Percentiles rank a stretch among this genome's conserved stretches.
Conservation (phyloP, 495 filamentous ascomycete species). For the Lophium mytilinum region DNA sequence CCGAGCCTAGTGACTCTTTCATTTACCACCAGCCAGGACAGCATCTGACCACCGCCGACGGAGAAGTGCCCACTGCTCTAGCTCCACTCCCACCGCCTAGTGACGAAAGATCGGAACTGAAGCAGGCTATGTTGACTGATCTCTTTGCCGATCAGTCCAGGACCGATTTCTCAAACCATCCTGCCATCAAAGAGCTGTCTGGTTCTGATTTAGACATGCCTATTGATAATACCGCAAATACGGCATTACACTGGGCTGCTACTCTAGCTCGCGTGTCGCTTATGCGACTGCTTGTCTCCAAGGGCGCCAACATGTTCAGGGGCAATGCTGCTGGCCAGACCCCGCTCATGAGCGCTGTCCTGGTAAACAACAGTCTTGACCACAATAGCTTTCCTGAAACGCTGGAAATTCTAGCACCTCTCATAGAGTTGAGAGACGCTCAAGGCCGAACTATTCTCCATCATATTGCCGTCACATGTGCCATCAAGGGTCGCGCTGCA, state of each 20-base stretch:
- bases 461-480: conserved; percentile 90
- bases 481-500: conserved; percentile 76
- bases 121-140: conserved; percentile 72
- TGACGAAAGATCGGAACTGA: conserved; percentile 60
- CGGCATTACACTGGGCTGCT: conserved; percentile 93
- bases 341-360: conserved; percentile 78
- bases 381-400: conserved; percentile 73
- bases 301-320: conserved; percentile 77
- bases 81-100: conserved; percentile 62
- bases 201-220: conserved; percentile 81
- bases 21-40: conserved; percentile 56
- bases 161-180: conserved; percentile 56
- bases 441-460: conserved; percentile 88
- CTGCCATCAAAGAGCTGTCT: conserved; percentile 60
- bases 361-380: conserved; percentile 85
- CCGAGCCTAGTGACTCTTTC: conserved; percentile 82
- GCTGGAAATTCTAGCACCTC: conserved; percentile 78
- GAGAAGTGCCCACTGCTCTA: conserved; percentile 46
- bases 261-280: conserved; percentile 80
- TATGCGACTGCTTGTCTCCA: conserved; percentile 66
- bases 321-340: conserved; percentile 85
- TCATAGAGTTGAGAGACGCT: conserved; percentile 81
- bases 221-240: conserved; percentile 77
- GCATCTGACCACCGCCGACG: conserved; percentile 44
- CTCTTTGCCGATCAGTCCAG: conserved; percentile 68